Evolutionary conservation across 139 green algal genomes (phyloP).

Genomic region (Tetraselmis chui): DNA sequence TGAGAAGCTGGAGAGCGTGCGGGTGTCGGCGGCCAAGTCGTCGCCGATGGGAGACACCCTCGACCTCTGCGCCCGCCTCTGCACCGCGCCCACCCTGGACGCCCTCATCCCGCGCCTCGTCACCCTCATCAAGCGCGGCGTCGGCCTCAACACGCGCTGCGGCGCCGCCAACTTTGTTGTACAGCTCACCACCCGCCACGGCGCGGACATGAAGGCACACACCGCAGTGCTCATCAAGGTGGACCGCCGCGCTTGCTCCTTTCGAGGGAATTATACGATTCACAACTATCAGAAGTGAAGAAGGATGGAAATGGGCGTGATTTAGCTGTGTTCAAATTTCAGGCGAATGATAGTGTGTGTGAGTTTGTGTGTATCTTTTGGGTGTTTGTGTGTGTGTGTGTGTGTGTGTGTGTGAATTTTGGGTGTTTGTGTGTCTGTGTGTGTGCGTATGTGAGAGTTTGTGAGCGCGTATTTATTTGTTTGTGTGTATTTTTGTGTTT

Average conservation of each 20-base stretch:
- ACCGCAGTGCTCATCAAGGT: conserved; percentile 30
- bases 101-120: conserved; percentile 32
- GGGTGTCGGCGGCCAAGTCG: conserved; percentile 33
- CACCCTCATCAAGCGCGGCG: conserved; percentile 38
- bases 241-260: background rate
- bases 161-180: conserved; percentile 70
- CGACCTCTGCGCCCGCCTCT: conserved; percentile 40
- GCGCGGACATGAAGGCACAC: conserved; percentile 22
- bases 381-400: no score
- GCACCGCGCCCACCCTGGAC: conserved; percentile 24
- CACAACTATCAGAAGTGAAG: no score
- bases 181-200: conserved; percentile 32
- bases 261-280: no score
- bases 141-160: conserved; percentile 64
- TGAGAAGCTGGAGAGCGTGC: conserved; percentile 1
- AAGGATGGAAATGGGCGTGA: no score
- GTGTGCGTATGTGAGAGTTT: no score
- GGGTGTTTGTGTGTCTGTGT: no score
- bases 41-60: conserved; percentile 60
- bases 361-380: no score
- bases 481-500: no score
- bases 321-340: no score
- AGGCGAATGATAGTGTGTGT: no score
- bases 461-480: no score
- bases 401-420: no score